Evolutionary conservation across 1,284 basidiomycete genomes (phyloP), one percentile per base, ranked within the genome.

Genomic region (Blastosporella zonata): DNA sequence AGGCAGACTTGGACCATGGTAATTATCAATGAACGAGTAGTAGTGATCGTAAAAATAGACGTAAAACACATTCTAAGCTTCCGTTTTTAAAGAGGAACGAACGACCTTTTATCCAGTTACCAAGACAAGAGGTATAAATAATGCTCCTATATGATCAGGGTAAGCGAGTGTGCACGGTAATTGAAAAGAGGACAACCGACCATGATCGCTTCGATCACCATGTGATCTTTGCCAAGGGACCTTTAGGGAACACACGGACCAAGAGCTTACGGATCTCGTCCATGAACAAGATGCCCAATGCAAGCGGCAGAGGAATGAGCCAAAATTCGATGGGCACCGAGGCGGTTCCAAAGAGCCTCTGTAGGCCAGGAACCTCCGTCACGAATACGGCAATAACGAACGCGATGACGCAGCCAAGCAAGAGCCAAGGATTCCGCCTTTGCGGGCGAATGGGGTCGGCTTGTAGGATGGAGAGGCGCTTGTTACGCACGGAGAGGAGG

Each of bases 311-410:
- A n/a, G 54, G 50, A 17, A 55, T 52, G 20, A 55, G 33, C 54
- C 54, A 55, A 21, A 55, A 55, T 33, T 55, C 54, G 39, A 55
- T 45, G 38, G 54, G 54, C 2, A 50, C 50, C 8, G 54, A 31
- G 2, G 54, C 50, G 3, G 50, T 55, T 2, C 21, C 31, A 31
- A 55, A 55, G 3, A 55, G 47, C 2, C 25, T 46, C 38, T 55
- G 50, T 6, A 55, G 38, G 6, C 53, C 53, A 6, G 47, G 50
- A 5, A 49, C 53, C 36, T 52, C 50, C 5, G 54, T 55, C 22
- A 55, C 54, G 27, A 55, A 55, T 6, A 55, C 18, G 7, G 54
- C 54, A 28, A 52, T 55, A 6, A 42, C 10, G 40, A 55, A 27
- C 4, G 54, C 54, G 15, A 28, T 8, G 8, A 52, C 18, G 10